Conservation (phyloP, 108 stramenopile genomes). For the Skeletonema menzelii region DNA sequence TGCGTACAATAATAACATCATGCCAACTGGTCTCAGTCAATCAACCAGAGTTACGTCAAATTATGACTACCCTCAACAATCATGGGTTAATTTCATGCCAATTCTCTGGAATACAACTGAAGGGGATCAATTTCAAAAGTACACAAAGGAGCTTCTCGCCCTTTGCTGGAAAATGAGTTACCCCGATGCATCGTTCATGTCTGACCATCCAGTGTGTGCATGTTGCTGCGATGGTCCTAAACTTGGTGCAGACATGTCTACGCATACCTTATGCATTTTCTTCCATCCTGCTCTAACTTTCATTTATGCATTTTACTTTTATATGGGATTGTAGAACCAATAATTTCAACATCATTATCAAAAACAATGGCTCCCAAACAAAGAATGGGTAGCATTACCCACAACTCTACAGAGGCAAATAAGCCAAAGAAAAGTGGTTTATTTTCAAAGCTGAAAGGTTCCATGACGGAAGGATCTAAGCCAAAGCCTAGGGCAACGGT, state of each 20-base stretch:
- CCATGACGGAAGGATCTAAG: neutral
- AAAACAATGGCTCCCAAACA: slow-evolving; percentile 14
- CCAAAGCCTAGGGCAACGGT: neutral
- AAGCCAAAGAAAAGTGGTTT: slow-evolving; percentile 12
- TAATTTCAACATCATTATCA: too few relatives aligned
- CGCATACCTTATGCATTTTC: too few relatives aligned
- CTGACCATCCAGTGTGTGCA: neutral
- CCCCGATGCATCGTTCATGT: slow-evolving; percentile 1
- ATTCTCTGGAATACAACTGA: slow-evolving; percentile 1
- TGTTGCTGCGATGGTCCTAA: slow-evolving; percentile 2
- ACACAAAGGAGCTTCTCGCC: neutral
- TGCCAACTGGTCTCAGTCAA: too few relatives aligned
- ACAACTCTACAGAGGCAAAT: slow-evolving; percentile 13
- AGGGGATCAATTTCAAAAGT: neutral
- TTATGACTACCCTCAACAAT: neutral
- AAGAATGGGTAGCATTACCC: slow-evolving; percentile 19
- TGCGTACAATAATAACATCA: too few relatives aligned
- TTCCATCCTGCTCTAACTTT: neutral
- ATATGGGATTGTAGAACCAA: too few relatives aligned
- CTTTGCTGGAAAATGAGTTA: neutral
- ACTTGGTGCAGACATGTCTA: neutral
- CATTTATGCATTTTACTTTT: neutral
- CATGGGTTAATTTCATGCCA: slow-evolving; percentile 1
- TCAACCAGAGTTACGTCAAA: slow-evolving; percentile 1
- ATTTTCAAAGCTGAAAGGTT: slow-evolving; percentile 12